A percentile compares a stretch with the other conserved stretches of the same genome.
phyloP scores from a whole-genome alignment of 2,329 filamentous ascomycete species.

The Alternaria longipes region DNA sequence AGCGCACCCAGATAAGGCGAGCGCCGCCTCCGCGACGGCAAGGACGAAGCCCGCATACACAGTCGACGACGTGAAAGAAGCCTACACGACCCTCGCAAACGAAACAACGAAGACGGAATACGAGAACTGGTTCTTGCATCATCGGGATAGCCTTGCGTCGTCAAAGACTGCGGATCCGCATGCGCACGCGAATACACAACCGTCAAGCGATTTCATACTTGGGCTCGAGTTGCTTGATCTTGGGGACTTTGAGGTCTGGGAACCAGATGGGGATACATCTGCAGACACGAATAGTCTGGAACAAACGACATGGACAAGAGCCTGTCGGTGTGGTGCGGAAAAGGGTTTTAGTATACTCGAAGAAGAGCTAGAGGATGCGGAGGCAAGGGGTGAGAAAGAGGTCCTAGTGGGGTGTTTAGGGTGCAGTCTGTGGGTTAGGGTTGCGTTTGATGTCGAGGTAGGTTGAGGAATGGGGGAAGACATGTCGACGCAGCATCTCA shows the following conservation, averaged over 20 bases:
- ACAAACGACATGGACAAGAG: slow-evolving; percentile 58
- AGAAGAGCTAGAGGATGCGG: slow-evolving; percentile 62
- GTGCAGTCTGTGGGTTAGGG: slow-evolving; percentile 70
- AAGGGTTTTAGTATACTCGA: slow-evolving; percentile 65
- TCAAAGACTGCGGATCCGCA: not conserved
- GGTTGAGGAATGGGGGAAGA: slow-evolving; percentile 18
- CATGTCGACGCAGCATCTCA: not conserved
- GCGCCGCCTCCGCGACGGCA: not conserved
- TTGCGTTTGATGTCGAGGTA: slow-evolving; percentile 65
- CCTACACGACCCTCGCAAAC: slow-evolving; percentile 64
- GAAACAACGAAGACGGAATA: slow-evolving; percentile 56
- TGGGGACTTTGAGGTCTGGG: slow-evolving; percentile 55
- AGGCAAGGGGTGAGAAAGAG: slow-evolving; percentile 64
- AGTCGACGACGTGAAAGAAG: slow-evolving; percentile 68
- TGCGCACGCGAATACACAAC: slow-evolving; percentile 1
- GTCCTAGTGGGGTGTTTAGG: slow-evolving; percentile 68
- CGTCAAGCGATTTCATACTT: slow-evolving; percentile 46
- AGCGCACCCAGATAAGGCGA: slow-evolving; percentile 67
- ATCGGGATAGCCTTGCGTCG: slow-evolving; percentile 4
- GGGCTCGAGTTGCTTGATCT: slow-evolving; percentile 68
- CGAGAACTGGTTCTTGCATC: slow-evolving; percentile 31
- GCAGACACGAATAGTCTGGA: not conserved
- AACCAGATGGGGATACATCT: not conserved
- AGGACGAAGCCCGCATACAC: slow-evolving; percentile 43
- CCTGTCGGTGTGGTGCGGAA: slow-evolving; percentile 67